Base-by-base conservation (phyloP, 306 rosid species). In the Cucumis melo region DNA sequence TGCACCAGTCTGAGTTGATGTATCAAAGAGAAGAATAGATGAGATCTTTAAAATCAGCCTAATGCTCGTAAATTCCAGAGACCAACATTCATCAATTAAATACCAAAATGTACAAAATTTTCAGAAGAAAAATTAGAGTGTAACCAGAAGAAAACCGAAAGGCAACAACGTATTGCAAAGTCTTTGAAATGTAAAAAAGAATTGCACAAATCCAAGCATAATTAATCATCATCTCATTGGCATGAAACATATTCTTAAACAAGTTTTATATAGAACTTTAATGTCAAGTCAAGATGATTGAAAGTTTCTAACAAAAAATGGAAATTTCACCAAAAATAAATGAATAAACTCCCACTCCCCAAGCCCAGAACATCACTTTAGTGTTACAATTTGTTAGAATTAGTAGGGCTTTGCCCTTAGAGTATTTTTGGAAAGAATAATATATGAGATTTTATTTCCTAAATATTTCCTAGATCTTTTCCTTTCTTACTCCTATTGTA, bases 1-100 rank as follows among this genome's bases (percentile, higher is more conserved):
- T 24, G 91, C 88, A 79, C 90, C 98, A n/a, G 85, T 80, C 98
- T 94, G 90, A 82, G 61, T 72, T 59, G 73, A 85, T 59, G 57
- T 44, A 70, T 70, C 39, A 79, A 53, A 76, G 53, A 63, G 78
- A 59, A 34, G 29, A 38, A 75, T 67, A 72, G 62, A 80, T 83
- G 65, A 87, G 80, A 72, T 81, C 79, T 56, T 55, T 70, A 57
- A 78, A 59, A 56, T 60, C 44, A 39, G 72, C 63, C 39, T 48
- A 72, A 50, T 50, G 60, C 60, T 72, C 4, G 58, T 63, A 80
- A 23, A 29, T 42, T 53, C 75, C 68, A 83, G 51, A 46, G 65
- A 81, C 55, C 48, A 65, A 59, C 58, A 42, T 44, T 15, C 75
- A 70, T 21, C 58, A 23, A 70, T 70, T 71, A 24, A 44, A 14